Evolutionary conservation across 345 rosid genomes (phyloP).

Genomic region (Zanthoxylum bungeanum): DNA sequence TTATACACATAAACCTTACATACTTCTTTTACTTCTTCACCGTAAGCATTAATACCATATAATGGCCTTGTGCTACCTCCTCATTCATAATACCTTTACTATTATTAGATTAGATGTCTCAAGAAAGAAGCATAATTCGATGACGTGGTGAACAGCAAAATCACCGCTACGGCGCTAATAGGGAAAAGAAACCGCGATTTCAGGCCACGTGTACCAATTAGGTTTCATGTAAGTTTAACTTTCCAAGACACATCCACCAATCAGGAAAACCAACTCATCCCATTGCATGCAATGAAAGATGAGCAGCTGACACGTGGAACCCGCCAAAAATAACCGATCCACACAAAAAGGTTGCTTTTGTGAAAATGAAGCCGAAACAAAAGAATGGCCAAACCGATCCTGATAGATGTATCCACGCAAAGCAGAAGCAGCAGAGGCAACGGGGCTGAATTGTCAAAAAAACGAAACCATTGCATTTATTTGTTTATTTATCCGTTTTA

Average conservation of each 20-base stretch:
- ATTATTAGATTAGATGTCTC: background rate
- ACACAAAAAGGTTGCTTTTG: background rate
- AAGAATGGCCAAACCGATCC: slow-evolving; percentile 25
- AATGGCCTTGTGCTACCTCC: no score
- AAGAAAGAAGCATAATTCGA: background rate
- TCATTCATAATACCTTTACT: no score
- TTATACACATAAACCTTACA: no score
- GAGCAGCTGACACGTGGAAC: slow-evolving; percentile 18
- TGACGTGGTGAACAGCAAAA: background rate
- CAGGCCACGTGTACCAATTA: slow-evolving; percentile 11
- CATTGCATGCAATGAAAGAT: slow-evolving; percentile 44
- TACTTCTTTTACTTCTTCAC: no score
- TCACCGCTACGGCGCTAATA: slow-evolving; percentile 11
- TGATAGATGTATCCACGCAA: slow-evolving; percentile 90
- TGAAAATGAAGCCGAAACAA: background rate
- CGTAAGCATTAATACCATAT: no score
- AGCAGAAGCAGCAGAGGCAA: slow-evolving; percentile 18
- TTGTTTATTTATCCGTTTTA: background rate
- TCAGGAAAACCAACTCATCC: slow-evolving; percentile 33
- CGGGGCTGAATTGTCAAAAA: background rate
- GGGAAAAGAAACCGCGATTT: slow-evolving; percentile 12
- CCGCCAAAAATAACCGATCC: slow-evolving; percentile 33
- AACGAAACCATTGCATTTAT: background rate
- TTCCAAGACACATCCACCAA: slow-evolving; percentile 16
- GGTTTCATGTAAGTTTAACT: background rate